Percentiles rank a stretch among this genome's conserved stretches.
Conservation (phyloP, 495 filamentous ascomycete genomes). For the Penicillium psychrofluorescens region DNA sequence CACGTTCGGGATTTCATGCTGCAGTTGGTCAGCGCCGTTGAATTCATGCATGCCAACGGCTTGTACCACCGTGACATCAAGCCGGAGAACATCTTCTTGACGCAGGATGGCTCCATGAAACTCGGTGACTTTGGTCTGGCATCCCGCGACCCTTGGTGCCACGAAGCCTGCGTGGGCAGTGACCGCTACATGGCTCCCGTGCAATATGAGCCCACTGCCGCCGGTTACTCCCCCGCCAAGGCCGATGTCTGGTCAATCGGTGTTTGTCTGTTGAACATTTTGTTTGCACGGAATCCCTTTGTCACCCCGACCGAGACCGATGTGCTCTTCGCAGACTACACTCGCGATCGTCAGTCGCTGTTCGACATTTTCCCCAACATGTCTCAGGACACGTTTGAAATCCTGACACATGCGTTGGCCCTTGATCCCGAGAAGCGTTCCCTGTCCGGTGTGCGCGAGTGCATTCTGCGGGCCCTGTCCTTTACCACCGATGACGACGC, state of each 20-base stretch:
- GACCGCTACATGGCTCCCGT: conserved; percentile 99
- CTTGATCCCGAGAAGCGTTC: conserved; percentile 88
- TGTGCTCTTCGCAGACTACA: conserved; percentile 85
- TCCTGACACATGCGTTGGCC: conserved; percentile 78
- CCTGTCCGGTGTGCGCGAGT: conserved; percentile 64
- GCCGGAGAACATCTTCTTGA: conserved; percentile 97
- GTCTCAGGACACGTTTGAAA: conserved; percentile 95
- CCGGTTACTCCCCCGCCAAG: conserved; percentile 85
- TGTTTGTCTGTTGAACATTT: conserved; percentile 88
- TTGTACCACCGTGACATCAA: conserved; percentile 98
- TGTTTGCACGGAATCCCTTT: conserved; percentile 95
- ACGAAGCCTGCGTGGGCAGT: conserved; percentile 87
- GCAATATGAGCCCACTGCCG: conserved; percentile 80
- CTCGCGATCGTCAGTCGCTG: conserved; percentile 82
- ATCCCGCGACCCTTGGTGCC: conserved; percentile 77
- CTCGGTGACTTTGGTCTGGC: conserved; percentile 94
- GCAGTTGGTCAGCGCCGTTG: conserved; percentile 81
- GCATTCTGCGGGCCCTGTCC: conserved; percentile 68
- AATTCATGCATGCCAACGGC: conserved; percentile 83
- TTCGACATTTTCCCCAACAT: conserved; percentile 98
- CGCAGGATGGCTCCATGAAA: conserved; percentile 80
- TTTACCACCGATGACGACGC: conserved; percentile 93
- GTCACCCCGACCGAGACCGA: conserved; percentile 79
- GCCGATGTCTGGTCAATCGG: conserved; percentile 97
- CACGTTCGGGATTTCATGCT: conserved; percentile 97